Base-by-base conservation (phyloP, 2,329 filamentous ascomycete genomes). In the Dichotomopilus funicola region DNA sequence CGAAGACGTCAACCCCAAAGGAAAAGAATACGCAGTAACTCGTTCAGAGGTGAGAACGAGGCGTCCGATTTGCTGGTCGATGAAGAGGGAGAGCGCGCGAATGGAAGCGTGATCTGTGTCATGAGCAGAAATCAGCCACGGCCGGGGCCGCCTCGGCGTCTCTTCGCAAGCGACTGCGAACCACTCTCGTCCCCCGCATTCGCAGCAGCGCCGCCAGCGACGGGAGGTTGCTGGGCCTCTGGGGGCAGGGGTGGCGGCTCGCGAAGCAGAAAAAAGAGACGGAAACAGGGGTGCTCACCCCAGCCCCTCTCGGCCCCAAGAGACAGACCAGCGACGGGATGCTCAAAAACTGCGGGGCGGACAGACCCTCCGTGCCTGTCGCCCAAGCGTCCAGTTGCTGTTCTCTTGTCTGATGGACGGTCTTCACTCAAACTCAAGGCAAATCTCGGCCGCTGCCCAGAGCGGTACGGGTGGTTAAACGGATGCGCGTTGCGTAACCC, bases 131-230 rank as follows among this genome's bases (percentile, higher is more conserved):
- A 42, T 63, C 63, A 68, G 65, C 66, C 67, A 68, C 61, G 64
- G 64, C 65, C 66, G 65, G 64, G 69, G 66, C 70, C 66, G 64
- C 62, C 47, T 54, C 54, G 42, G 56, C 54, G 57, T 61, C 60
- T 64, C 61, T 53, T 58, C 35, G 53, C 52, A 55, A 62, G 58
- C 58, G 61, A 59, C 61, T 63, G 58, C 53, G 52, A 63, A 61
- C 65, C 65, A 65, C 51, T 60, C 43, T 27, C 7, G 31, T 13
- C 11, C 58, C 57, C 53, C 57, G 50, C 55, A 55, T 44, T 37
- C 50, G 50, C 57, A 55, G 38, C 34, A 41, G 36, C 42, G 53
- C 47, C 13, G 35, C 35, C 35, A 53, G 38, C 37, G 35, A 38
- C 54, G 61, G 11, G 49, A 62, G 40, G 57, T 51, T 51, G 56